Base-by-base conservation (phyloP, 768 basidiomycete genomes). In the Lepiota venenata region DNA sequence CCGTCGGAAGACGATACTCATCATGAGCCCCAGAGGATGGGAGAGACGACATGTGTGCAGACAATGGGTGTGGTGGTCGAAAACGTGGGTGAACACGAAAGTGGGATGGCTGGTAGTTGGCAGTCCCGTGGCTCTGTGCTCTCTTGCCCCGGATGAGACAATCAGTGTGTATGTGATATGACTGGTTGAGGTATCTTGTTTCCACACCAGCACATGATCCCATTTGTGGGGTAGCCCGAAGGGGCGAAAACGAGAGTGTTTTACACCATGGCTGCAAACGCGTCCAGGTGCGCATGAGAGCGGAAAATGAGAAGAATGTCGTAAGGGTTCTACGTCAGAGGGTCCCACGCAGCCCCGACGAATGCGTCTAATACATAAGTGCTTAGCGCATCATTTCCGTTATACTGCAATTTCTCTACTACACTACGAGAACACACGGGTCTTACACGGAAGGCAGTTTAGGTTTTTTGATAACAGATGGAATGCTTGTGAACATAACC, bases 1-100 rank as follows among this genome's bases (percentile, higher is more conserved):
- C 71, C 1, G 76, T 75, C 16, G 88, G 88, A 50, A 92, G 79
- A 61, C 89, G 83, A 62, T 81, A 81, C 52, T 74, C 66, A 60
- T 74, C 67, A 11, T 66, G 61, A 9, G 61, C 52, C 18, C 56
- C 57, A 48, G 63, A 52, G 8, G 59, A 35, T 16, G 60, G 47
- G 41, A 63, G 50, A 20, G 66, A 59, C 21, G 66, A 63, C 70
- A 74, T 73, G 4, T 55, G 53, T 42, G 36, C 25, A 10, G 40
- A 36, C 38, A 47, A 47, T n/a, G 43, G 44, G 14, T 45, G 16
- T 44, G 36, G 51, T 15, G n/a, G 38, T 12, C 38, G 43, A 45
- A 20, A 42, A 47, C 16, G 20, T 20, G 46, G 46, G 21, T 42
- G 10, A 18, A 18, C 18, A 43, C 45, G 27, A 15, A 35, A 46